Conservation (phyloP, 2,329 filamentous ascomycete species). For the Leptosphaerulina australis region DNA sequence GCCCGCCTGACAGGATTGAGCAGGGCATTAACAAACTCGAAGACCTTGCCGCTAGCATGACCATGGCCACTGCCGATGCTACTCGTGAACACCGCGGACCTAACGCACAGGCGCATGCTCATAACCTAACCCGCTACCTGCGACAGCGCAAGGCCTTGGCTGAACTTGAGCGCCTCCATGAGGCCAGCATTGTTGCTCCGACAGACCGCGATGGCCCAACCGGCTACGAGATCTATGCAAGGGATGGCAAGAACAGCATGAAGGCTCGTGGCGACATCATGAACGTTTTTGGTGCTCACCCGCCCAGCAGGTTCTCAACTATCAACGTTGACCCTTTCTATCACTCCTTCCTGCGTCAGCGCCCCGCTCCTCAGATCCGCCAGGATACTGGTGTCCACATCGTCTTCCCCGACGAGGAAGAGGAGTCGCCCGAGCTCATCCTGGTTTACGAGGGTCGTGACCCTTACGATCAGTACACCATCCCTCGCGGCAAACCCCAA, state of each 20-base stretch:
- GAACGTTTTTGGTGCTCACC: constrained; percentile 74
- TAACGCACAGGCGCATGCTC: constrained; percentile 78
- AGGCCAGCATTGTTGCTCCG: constrained; percentile 86
- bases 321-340: constrained; percentile 78
- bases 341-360: constrained; percentile 71
- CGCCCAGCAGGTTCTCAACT: constrained; percentile 71
- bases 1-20: constrained; percentile 74
- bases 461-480: constrained; percentile 57
- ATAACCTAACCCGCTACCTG: constrained; percentile 86
- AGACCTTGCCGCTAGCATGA: constrained; percentile 86
- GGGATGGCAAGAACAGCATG: constrained; percentile 81
- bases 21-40: constrained; percentile 81
- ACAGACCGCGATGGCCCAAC: constrained; percentile 70
- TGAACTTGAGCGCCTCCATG: constrained; percentile 78
- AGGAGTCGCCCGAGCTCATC: constrained; percentile 67
- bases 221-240: constrained; percentile 87
- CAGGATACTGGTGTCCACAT: constrained; percentile 74
- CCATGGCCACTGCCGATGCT: constrained; percentile 82
- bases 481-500: constrained; percentile 63
- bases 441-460: constrained; percentile 76
- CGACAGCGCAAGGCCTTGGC: constrained; percentile 80
- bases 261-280: constrained; percentile 77
- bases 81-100: constrained; percentile 77
- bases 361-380: constrained; percentile 68
- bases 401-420: constrained; percentile 69